phyloP scores from a whole-genome alignment of 2,329 filamentous ascomycete species.

The Madurella mycetomatis region DNA sequence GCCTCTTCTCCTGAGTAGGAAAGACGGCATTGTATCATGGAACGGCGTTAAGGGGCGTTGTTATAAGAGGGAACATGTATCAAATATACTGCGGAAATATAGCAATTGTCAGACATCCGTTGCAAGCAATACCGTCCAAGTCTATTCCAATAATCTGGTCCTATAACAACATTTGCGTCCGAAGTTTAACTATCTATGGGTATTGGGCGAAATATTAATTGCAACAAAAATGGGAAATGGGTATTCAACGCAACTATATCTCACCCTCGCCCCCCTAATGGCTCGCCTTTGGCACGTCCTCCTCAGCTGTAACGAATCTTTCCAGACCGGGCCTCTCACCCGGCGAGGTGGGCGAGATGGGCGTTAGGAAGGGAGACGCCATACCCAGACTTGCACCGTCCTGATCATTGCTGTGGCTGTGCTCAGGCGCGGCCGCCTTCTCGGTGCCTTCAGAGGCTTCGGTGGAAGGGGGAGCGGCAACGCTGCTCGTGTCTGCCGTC shows the following conservation, averaged over 20 bases:
- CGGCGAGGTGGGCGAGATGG: slow-evolving; percentile 12
- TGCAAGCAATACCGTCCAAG: too few species aligned
- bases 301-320: slow-evolving; percentile 52
- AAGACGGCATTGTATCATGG: background rate
- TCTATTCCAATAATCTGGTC: too few species aligned
- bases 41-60: slow-evolving; percentile 12
- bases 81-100: background rate
- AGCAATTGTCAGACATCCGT: background rate
- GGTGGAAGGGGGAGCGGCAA: background rate
- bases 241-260: slow-evolving; percentile 10
- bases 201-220: too few species aligned
- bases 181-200: too few species aligned
- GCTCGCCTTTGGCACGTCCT: slow-evolving; percentile 35
- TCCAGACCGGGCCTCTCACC: slow-evolving; percentile 43
- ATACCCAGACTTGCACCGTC: background rate
- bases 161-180: too few species aligned
- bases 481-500: slow-evolving; percentile 26
- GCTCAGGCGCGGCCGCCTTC: background rate
- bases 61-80: slow-evolving; percentile 1
- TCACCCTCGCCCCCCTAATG: background rate
- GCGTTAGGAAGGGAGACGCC: slow-evolving; percentile 10
- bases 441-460: background rate
- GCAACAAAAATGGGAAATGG: slow-evolving; percentile 1
- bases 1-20: background rate
- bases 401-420: background rate